Conservation (phyloP, 2,329 filamentous ascomycete genomes). For the Hirsutella thompsonii region DNA sequence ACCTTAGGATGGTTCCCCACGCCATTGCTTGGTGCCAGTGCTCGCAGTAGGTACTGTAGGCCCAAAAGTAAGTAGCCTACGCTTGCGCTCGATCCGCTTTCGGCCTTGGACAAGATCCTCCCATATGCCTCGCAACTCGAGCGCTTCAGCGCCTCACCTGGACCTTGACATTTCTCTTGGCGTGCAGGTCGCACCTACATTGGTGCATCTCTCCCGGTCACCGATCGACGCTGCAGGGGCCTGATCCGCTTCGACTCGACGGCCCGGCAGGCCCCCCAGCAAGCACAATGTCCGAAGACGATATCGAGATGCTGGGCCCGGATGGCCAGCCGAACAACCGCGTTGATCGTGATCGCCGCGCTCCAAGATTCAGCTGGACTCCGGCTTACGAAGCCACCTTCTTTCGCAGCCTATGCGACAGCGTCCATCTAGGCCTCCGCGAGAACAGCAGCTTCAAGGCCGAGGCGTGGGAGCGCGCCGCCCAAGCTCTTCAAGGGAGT, state of each 20-base stretch:
- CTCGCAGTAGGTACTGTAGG: no score
- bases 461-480: slow-evolving; percentile 47
- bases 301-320: slow-evolving; percentile 21
- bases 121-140: neutral
- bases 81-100: neutral
- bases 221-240: neutral
- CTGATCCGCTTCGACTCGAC: neutral
- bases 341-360: slow-evolving; percentile 26
- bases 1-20: no score
- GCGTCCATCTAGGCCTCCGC: slow-evolving; percentile 40
- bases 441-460: slow-evolving; percentile 49
- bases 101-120: no score
- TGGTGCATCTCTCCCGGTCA: neutral
- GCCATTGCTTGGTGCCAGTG: no score
- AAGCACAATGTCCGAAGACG: slow-evolving; percentile 23
- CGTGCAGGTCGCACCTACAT: neutral
- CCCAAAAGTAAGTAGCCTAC: no score
- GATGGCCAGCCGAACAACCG: slow-evolving; percentile 19
- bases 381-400: slow-evolving; percentile 45
- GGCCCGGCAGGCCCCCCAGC: slow-evolving; percentile 1
- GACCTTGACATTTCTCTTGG: neutral
- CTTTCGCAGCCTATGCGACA: slow-evolving; percentile 47
- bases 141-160: neutral
- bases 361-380: slow-evolving; percentile 48
- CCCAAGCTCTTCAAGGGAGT: slow-evolving; percentile 37